Evolutionary conservation across 2,329 filamentous ascomycete species (phyloP), one percentile per base, ranked within the genome.

Genomic region (Cordyceps javanica): DNA sequence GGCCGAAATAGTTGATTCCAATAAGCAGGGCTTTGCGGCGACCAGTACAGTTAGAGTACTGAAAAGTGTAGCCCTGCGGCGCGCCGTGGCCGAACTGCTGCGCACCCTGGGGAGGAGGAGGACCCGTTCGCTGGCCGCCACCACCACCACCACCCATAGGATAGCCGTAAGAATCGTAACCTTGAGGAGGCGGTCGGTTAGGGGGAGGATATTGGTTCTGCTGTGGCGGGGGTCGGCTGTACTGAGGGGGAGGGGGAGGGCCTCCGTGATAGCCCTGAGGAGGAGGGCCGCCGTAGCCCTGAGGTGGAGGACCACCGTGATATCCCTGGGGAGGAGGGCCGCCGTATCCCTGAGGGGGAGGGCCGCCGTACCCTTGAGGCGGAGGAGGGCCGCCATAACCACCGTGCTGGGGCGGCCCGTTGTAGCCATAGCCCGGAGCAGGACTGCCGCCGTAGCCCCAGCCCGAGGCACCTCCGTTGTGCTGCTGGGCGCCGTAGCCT

Each of bases 1-100:
- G 85, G 54, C 85, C 83, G 65, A 90, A 87, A 75, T 91, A 91
- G 77, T 91, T 91, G 77, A 91, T 90, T 54, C 88, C 88, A 61
- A 91, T 89, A 57, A 91, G 74, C 57, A 91, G 74, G 8, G 88
- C 88, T 75, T 90, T 90, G 66, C 88, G 80, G 62, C 80, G 81
- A 54, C 88, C 88, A 7, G 83, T 86, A 70, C 88, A 91, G 68
- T 86, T 84, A 58, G 85, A 89, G 75, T 90, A 90, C 72, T 90
- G 85, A 75, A 89, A 91, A 7, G 80, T 85, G 69, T 90, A 90
- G 61, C 79, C 80, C 21, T 78, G 71, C 2, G 87, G 88, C 1
- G 88, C 87, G 60, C 87, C 87, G 62, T 86, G 80, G 51, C 87
- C 85, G 64, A 88, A 88, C 62, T 78, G 69, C 68, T 87, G 83